Base-by-base conservation (phyloP, 495 filamentous ascomycete genomes). In the Aspergillus leporis region DNA sequence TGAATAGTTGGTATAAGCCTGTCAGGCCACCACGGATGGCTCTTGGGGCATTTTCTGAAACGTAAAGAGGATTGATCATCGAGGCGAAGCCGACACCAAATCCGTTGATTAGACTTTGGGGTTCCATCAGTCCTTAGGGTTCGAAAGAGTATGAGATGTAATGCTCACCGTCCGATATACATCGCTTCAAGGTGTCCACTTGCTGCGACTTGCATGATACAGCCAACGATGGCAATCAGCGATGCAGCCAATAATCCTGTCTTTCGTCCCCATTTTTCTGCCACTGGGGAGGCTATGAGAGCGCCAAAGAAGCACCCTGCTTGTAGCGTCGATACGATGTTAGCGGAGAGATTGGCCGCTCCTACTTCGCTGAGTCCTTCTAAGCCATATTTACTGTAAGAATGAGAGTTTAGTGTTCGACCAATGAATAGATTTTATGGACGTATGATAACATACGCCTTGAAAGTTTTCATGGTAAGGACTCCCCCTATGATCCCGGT, bases 401-500 rank as follows among this genome's bases (percentile, higher is more conserved):
- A 6, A 36, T 4, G 41, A 41, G 19, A 23, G 19, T n/a, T 18
- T 10, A 22, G 25, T 51, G 38, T 19, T 41, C 3, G 40, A 18
- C 8, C 8, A 32, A 60, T 56, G 55, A 49, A 10, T n/a, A 51
- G 36, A 64, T 65, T 19, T 40, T 63, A 77, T 14, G 32, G 32
- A 36, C 4, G 16, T 28, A 34, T 14, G 12, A 28, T 22, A n/a
- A 9, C 46, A 66, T 58, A 81, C 78, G 78, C 79, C 51, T 77
- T 74, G 69, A 90, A 90, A 16, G 85, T 81, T 3, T 78, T 76
- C 59, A 90, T 78, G 3, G 84, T 84, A 4, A 89, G 77, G 8
- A 87, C 88, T 10, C 83, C 86, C 34, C 87, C 87, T 51, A 90
- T 90, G 64, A 90, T 90, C 47, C 85, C 84, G 4, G 81, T 82